Evolutionary conservation across 768 basidiomycete species (phyloP), one percentile per base, ranked within the genome.

Genomic region (Hygrocybe coccinea): DNA sequence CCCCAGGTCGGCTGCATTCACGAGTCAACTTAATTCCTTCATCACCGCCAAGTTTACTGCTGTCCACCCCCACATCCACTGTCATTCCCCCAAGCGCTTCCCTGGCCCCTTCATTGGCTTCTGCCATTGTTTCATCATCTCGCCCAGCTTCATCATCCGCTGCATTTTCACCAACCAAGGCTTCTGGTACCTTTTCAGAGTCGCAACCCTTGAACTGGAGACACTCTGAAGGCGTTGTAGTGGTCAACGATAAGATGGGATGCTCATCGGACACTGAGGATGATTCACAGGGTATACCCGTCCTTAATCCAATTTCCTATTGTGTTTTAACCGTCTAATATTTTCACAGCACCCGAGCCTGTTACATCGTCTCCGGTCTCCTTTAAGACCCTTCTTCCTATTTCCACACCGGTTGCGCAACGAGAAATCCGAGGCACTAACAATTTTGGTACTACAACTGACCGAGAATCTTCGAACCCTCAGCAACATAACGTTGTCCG

Each of bases 221-320:
- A 25, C 22, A 25, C 17, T 34, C 24, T 22, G 29, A 3, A 25
- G 34, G 15, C 29, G 19, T 36, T n/a, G 14, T 29, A 17, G 24
- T 47, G 1, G 33, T 14, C 12, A 2, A 19, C n/a, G n/a, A n/a
- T 25, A n/a, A 46, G 45, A 19, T 5, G 17, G 21, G 25, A 49
- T 33, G 19, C 21, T 66, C 66, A 5, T 67, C 61, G 11, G 62
- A 64, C 39, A 67, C 57, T 2, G 65, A 67, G 25, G 59, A 60
- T 12, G 59, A 63, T 19, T 52, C 62, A 15, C 52, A 63, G 55
- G 45, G 64, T 62, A 54, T 29, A 47, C 38, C 45, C 38, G 19
- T 41, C 19, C 19, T 19, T 41, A 3, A 41, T 41, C 19, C 38
- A 41, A 41, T 41, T 10, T 15, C 11, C 10, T 10, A 15, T 41